Evolutionary conservation across 129 eudicot species (phyloP), one percentile per base, ranked within the genome.

Genomic region (Smallanthus sonchifolius): DNA sequence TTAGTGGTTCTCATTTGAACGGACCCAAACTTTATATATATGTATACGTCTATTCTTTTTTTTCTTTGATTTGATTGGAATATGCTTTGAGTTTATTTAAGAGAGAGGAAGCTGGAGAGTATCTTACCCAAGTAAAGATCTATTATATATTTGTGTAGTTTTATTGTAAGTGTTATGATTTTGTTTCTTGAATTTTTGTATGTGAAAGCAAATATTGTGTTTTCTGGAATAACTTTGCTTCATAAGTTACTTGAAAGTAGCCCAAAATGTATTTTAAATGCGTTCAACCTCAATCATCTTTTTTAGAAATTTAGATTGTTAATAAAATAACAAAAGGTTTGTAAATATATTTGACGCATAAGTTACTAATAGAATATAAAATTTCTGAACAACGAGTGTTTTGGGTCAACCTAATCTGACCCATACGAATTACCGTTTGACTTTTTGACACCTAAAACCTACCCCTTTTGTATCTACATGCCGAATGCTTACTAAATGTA

Each of bases 41-140:
- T 54, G 13, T 51, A 54, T 65, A 65, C 38, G 2, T 54, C 48
- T 73, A 49, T 64, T 51, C 34, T 59, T 32, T 54, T 36, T 51
- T 11, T 10, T 28, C 65, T 24, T 56, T 57, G 4, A 20, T 75
- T 36, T 10, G 13, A 36, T 54, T 77, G 75, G 40, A 15, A 79
- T 73, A 43, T 20, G 80, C 10, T 81, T 76, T 69, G 67, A 69
- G 72, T 19, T 57, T 65, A 62, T 70, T 74, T 73, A 43, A 43
- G 40, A 38, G 66, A 36, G 73, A 57, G 69, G 43, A 52, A 62
- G 52, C 13, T 43, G 62, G 45, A 65, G 75, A 69, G 69, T 63
- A 37, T 68, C 30, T 79, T 66, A 57, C 35, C 24, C 51, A 67
- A 74, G 74, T 67, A 65, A 43, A 68, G 47, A 15, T 10, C 5